Conservation (phyloP, 139 green algal species). For the Eudorina sp. region DNA sequence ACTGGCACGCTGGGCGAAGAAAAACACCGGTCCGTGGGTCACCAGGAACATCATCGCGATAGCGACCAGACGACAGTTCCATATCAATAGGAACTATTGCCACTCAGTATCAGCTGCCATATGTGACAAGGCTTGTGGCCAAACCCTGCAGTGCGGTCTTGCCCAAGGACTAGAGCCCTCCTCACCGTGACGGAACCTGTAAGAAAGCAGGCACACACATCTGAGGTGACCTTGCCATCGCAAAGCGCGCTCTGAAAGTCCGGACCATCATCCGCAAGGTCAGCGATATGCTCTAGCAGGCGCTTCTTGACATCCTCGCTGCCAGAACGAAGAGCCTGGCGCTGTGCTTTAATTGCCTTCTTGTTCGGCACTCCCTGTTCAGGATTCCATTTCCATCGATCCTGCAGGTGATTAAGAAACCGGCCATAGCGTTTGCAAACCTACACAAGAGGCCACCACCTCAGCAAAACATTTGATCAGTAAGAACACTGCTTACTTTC, state of each 20-base stretch:
- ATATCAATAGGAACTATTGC: no score
- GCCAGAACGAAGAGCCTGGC: not conserved
- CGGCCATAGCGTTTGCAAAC: not conserved
- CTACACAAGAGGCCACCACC: not conserved
- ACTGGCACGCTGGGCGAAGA: no score
- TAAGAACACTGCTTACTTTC: conserved; percentile 16
- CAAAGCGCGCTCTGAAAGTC: not conserved
- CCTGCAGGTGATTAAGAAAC: not conserved
- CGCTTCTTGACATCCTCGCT: not conserved
- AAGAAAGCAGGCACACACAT: not conserved
- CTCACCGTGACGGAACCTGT: not conserved
- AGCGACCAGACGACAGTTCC: no score
- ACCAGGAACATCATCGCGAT: no score
- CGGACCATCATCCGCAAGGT: not conserved
- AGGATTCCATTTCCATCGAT: conserved; percentile 38
- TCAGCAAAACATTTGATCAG: no score
- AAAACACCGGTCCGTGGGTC: no score
- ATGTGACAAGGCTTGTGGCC: no score
- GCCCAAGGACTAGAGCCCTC: no score
- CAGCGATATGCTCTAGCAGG: not conserved
- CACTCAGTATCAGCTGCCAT: no score
- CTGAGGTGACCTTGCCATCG: not conserved
- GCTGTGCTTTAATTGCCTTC: conserved; percentile 11
- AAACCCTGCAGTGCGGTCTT: no score
- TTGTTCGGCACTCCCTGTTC: not conserved